phyloP scores from a whole-genome alignment of 2,329 filamentous ascomycete genomes.

The Dactylellina leptospora region DNA sequence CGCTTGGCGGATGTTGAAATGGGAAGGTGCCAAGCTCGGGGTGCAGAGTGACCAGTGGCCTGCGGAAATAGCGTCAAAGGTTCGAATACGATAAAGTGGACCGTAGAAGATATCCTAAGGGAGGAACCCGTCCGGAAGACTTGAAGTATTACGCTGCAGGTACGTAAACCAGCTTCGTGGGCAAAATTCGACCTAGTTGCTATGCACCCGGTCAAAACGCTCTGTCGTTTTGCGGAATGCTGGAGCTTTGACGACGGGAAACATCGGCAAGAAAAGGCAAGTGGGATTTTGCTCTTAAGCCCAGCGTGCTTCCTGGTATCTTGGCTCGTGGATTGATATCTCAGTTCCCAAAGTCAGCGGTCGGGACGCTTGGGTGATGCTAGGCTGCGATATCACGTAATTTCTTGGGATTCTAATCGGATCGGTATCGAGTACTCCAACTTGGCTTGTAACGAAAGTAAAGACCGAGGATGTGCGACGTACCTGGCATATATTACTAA shows the following conservation, averaged over 20 bases:
- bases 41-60: slow-evolving; percentile 11
- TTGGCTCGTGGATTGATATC: not conserved
- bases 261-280: slow-evolving; percentile 40
- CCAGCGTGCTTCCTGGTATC: not conserved
- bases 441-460: too few species aligned
- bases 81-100: too few species aligned
- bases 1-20: slow-evolving; percentile 41
- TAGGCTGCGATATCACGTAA: slow-evolving; percentile 51
- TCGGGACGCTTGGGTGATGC: not conserved
- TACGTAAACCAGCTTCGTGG: slow-evolving; percentile 8
- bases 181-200: slow-evolving; percentile 5
- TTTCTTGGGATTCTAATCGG: slow-evolving; percentile 23
- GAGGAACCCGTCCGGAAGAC: too few species aligned
- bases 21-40: slow-evolving; percentile 45
- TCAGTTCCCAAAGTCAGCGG: slow-evolving; percentile 7
- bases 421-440: too few species aligned
- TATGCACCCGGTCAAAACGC: too few species aligned
- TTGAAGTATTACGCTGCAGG: slow-evolving; percentile 25
- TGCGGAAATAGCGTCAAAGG: slow-evolving; percentile 24
- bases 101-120: too few species aligned
- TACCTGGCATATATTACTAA: too few species aligned
- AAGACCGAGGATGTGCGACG: too few species aligned
- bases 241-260: slow-evolving; percentile 18
- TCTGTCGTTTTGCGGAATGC: too few species aligned
- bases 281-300: not conserved